Evolutionary conservation across 352 stramenopile species (phyloP).

Genomic region (Pythium vanterpoolii): DNA sequence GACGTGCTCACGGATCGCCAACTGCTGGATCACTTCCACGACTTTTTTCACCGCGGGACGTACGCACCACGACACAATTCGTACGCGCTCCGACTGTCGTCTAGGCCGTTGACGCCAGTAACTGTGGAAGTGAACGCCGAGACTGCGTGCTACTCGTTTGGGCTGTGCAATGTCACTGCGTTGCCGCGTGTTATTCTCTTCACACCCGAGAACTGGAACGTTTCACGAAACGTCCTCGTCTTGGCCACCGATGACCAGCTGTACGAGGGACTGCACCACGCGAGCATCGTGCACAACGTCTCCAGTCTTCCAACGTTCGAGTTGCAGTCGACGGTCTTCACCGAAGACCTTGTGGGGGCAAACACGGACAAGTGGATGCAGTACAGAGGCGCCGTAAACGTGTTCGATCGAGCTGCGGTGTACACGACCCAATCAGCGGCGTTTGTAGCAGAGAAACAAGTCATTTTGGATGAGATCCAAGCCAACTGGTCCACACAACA

Average conservation of each 20-base stretch:
- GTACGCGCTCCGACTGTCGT: conserved; percentile 44
- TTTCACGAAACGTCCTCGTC: conserved; percentile 36
- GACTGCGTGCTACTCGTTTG: conserved; percentile 64
- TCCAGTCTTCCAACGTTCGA: conserved; percentile 33
- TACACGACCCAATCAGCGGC: background rate
- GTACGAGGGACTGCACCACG: conserved; percentile 45
- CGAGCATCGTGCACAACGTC: conserved; percentile 28
- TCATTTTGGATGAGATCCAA: conserved; percentile 27
- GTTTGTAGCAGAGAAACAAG: background rate
- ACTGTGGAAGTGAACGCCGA: conserved; percentile 49
- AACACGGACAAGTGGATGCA: conserved; percentile 8
- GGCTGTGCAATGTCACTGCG: conserved; percentile 59
- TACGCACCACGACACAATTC: conserved; percentile 36
- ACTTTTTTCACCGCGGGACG: conserved; percentile 41
- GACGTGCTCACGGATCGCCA: conserved; percentile 31
- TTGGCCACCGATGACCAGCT: conserved; percentile 56
- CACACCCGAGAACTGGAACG: conserved; percentile 39
- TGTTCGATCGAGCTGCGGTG: background rate
- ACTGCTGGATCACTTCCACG: conserved; percentile 65
- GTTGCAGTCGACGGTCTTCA: conserved; percentile 28
- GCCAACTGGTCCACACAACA: conserved; percentile 38
- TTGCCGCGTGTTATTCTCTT: conserved; percentile 41
- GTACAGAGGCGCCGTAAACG: conserved; percentile 7
- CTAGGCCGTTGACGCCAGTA: conserved; percentile 45
- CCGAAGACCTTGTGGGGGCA: conserved; percentile 4